Evolutionary conservation across 2,329 filamentous ascomycete species (phyloP).

Genomic region (Leptographium wingfieldii): DNA sequence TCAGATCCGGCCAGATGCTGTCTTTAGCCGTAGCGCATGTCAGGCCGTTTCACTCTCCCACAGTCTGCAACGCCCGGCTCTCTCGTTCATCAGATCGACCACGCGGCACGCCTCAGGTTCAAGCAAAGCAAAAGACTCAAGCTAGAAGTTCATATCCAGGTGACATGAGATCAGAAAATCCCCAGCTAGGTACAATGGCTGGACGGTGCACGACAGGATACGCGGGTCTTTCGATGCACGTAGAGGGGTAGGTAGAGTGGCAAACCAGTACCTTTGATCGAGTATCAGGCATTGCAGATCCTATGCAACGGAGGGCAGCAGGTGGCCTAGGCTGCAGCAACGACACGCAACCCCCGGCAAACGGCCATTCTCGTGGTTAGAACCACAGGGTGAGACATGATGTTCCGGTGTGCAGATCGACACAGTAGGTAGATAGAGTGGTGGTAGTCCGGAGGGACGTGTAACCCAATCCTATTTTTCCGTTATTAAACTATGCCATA

Average conservation of each 20-base stretch:
- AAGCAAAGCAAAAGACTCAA: background rate
- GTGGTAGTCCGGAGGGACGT: background rate
- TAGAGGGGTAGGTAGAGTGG: background rate
- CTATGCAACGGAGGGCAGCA: background rate
- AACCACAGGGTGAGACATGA: background rate
- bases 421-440: background rate
- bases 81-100: background rate
- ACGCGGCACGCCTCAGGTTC: background rate
- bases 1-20: background rate
- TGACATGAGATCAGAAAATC: background rate
- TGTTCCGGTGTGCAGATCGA: background rate
- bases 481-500: background rate
- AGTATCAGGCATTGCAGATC: background rate
- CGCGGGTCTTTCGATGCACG: background rate
- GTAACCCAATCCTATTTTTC: background rate
- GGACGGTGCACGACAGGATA: background rate
- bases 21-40: background rate
- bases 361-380: background rate
- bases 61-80: background rate
- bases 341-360: background rate
- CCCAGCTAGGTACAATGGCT: background rate
- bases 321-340: background rate
- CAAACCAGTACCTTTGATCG: background rate
- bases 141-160: background rate
- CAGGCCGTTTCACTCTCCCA: background rate